These are phyloP conservation scores for Exophiala xenobiotica DNA, from an alignment of 2,329 filamentous ascomycete genomes.

Conservation along the genomic window DNA sequence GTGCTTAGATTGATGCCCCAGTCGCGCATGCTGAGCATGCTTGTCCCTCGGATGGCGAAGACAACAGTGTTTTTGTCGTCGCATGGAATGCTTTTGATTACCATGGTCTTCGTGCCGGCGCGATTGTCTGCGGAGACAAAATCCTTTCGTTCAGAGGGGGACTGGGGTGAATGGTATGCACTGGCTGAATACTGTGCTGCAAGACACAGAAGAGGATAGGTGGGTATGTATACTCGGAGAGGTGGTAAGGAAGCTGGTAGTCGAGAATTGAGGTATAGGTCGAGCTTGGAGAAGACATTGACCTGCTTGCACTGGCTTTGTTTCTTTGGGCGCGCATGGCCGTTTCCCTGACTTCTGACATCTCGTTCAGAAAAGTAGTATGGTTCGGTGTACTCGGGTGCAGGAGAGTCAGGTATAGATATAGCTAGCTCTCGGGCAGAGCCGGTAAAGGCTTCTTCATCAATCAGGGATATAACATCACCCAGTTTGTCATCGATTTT, in stretches of 20 bases:
- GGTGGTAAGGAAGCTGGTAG: constrained; percentile 67
- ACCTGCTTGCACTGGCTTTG: constrained; percentile 44
- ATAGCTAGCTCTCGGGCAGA: constrained; percentile 38
- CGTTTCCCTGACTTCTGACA: background rate
- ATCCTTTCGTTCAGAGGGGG: constrained; percentile 60
- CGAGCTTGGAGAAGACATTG: constrained; percentile 72
- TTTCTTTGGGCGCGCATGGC: constrained; percentile 20
- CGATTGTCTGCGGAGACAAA: constrained; percentile 71
- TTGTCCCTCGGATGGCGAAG: constrained; percentile 76
- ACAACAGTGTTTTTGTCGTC: constrained; percentile 77
- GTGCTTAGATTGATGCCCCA: constrained; percentile 81
- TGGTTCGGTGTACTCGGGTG: constrained; percentile 5
- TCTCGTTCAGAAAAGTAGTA: constrained; percentile 1
- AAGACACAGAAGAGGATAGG: constrained; percentile 73
- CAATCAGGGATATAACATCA: constrained; percentile 69
- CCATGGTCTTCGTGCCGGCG: constrained; percentile 79
- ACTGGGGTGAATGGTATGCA: constrained; percentile 67
- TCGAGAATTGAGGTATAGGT: constrained; percentile 74
- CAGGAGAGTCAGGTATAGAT: constrained; percentile 1
- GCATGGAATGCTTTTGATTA: constrained; percentile 75
- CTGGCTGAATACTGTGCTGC: constrained; percentile 75
- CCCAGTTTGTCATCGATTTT: constrained; percentile 64
- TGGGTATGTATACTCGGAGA: constrained; percentile 69
- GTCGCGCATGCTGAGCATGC: constrained; percentile 69
- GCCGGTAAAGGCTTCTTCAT: constrained; percentile 58